These are phyloP conservation scores for Gossypium raimondii DNA, from an alignment of 345 rosid species.

Conservation along the genomic window DNA sequence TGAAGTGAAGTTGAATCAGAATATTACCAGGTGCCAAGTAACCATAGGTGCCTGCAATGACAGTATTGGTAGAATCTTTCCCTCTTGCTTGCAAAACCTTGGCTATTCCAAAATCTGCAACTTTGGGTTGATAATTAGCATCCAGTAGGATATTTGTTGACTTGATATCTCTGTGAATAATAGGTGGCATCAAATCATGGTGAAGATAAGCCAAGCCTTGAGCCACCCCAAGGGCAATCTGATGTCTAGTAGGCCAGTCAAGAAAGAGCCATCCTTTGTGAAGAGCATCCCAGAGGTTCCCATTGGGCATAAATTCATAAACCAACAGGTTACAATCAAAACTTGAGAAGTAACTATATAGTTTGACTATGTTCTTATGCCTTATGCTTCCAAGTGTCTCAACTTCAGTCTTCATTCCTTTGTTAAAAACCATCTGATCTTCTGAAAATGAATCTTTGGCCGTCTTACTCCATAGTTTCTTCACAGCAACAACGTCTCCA, in stretches of 20 bases:
- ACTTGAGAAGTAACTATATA: slow-evolving; percentile 76
- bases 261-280: slow-evolving; percentile 56
- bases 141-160: slow-evolving; percentile 81
- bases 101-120: slow-evolving; percentile 95
- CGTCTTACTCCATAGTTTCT: slow-evolving; percentile 64
- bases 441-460: slow-evolving; percentile 50
- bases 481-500: slow-evolving; percentile 81
- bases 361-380: slow-evolving; percentile 87
- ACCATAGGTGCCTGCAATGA: slow-evolving; percentile 85
- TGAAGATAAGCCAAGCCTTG: slow-evolving; percentile 94
- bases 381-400: slow-evolving; percentile 79
- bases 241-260: slow-evolving; percentile 85
- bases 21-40: slow-evolving; percentile 82
- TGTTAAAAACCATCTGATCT: slow-evolving; percentile 46
- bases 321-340: slow-evolving; percentile 62
- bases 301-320: slow-evolving; percentile 89
- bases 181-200: slow-evolving; percentile 66
- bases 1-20: slow-evolving; percentile 6
- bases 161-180: slow-evolving; percentile 91
- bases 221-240: slow-evolving; percentile 83
- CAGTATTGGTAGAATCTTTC: slow-evolving; percentile 78
- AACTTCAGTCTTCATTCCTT: slow-evolving; percentile 75
- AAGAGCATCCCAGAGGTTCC: slow-evolving; percentile 86
- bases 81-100: slow-evolving; percentile 83
- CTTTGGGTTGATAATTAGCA: slow-evolving; percentile 68